These are phyloP conservation scores for Euptelea pleiosperma DNA, from an alignment of 164 flowering plant species.

Conservation along the genomic window DNA sequence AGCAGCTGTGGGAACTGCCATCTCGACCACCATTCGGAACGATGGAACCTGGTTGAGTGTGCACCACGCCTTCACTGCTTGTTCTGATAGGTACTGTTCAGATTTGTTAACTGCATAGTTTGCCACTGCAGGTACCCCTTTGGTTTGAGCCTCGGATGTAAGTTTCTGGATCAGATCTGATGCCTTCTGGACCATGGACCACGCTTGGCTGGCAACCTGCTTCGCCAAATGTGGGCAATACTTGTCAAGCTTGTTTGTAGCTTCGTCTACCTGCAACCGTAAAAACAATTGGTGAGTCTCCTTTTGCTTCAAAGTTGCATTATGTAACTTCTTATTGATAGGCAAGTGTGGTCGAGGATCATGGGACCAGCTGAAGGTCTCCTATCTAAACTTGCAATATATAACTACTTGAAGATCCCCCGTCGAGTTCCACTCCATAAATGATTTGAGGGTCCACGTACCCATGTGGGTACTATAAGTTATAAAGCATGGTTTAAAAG, in stretches of 20 bases:
- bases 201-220: constrained; percentile 24
- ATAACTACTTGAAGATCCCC: too few species aligned
- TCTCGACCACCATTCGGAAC: constrained; percentile 32
- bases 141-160: constrained; percentile 31
- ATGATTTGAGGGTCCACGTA: background rate
- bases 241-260: constrained; percentile 31
- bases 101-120: constrained; percentile 30
- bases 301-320: too few species aligned
- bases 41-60: constrained; percentile 25
- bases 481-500: too few species aligned
- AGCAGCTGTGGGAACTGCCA: constrained; percentile 41
- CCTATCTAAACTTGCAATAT: too few species aligned
- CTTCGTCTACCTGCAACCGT: constrained; percentile 45
- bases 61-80: constrained; percentile 24
- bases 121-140: constrained; percentile 43
- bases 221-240: constrained; percentile 54
- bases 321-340: too few species aligned
- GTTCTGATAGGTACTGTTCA: constrained; percentile 27
- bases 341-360: too few species aligned
- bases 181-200: constrained; percentile 20
- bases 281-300: too few species aligned
- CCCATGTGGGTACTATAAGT: too few species aligned
- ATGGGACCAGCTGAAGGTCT: too few species aligned
- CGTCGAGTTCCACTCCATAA: background rate
- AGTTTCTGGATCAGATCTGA: constrained; percentile 27